Evolutionary conservation across 73 alveolate genomes (phyloP), one percentile per base, ranked within the genome.

Genomic region (Uronychia setigera): DNA sequence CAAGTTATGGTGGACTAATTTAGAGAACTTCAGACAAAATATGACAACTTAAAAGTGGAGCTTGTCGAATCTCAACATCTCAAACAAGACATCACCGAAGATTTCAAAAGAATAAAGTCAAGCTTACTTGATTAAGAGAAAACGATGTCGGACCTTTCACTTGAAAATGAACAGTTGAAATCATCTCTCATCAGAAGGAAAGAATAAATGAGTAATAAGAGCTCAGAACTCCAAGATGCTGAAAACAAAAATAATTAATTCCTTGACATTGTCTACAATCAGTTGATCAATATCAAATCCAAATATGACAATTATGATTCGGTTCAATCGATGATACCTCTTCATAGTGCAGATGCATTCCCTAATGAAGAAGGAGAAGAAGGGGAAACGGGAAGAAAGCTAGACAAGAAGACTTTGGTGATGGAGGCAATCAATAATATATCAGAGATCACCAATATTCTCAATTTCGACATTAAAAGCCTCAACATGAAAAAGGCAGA

Each of bases 391-490:
- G n/a, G n/a, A n/a, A n/a, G n/a, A 26, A 13, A 67, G 79, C 14
- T 26, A 30, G 32, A 67, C 32, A 5, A 46, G 19, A 46, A 46
- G 5, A 46, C 79, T n/a, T n/a, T n/a, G 26, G 32, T 67, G 14
- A 67, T 26, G 32, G 79, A 67, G 79, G 34, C 29, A 13, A 26
- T 67, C 13, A 25, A 26, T 26, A 26, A 1, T 1, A 67, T 67
- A 5, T 67, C 79, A 1, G 79, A 67, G 34, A 67, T 67, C 5
- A 67, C 79, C 29, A 67, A 67, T 28, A 26, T 25, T 9, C 79
- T 67, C 29, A 67, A 67, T 28, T 67, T 67, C 30, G 34, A 67
- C 29, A 67, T 67, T 5, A 67, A 67, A 26, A 67, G 79, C 79
- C 79, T 26, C 34, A 25, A 67, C 29, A 5, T 67, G 32, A 25